A percentile compares a stretch with the other conserved stretches of the same genome.
Evolutionary conservation across 345 rosid species (phyloP).

Genomic region (Eucalyptus erythrocorys): DNA sequence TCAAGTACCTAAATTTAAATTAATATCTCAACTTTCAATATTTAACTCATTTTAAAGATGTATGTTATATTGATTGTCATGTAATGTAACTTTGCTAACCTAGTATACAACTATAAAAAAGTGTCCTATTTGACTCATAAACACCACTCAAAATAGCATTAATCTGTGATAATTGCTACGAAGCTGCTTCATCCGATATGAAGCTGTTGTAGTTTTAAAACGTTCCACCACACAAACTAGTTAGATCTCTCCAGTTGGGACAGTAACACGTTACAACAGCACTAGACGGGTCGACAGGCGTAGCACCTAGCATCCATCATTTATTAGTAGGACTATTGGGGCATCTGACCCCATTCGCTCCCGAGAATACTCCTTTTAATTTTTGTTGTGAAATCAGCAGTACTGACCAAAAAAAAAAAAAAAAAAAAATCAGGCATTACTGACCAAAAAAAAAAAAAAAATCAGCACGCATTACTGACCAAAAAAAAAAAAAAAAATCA

Average conservation of each 20-base stretch:
- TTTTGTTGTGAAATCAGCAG: too few species aligned
- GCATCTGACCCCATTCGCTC: not conserved
- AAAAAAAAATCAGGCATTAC: too few species aligned
- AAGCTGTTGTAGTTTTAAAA: not conserved
- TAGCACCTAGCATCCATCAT: not conserved
- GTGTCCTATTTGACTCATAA: not conserved
- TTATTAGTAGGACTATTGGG: not conserved
- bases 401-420: too few species aligned
- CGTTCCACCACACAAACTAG: not conserved
- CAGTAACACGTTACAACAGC: not conserved
- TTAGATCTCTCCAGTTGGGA: not conserved
- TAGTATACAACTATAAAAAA: not conserved
- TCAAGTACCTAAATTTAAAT: not conserved
- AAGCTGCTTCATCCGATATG: not conserved
- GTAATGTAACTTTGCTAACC: not conserved
- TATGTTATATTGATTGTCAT: not conserved
- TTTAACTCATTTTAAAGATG: not conserved
- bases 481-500: too few species aligned
- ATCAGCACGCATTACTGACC: too few species aligned
- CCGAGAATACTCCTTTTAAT: not conserved
- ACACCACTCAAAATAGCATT: not conserved
- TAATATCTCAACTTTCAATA: too few species aligned
- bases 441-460: too few species aligned
- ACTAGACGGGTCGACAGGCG: fast-evolving
- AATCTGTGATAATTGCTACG: not conserved